phyloP scores from a whole-genome alignment of 192 early-diverging fungal species.

The Coemansia sp. region DNA sequence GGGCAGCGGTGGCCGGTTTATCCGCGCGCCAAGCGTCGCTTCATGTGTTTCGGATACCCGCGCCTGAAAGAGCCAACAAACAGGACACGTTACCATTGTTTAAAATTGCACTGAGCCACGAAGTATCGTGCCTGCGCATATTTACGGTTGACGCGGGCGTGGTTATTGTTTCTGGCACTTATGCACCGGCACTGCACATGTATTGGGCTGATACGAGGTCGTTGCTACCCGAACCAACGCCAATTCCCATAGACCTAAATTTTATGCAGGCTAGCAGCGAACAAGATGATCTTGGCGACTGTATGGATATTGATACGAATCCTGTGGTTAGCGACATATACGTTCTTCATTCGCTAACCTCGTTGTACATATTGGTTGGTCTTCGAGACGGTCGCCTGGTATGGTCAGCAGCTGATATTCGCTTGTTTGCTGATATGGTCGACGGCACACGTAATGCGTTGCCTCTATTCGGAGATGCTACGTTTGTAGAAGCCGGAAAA shows the following conservation, averaged over 20 bases:
- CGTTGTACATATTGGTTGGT: constrained; percentile 25
- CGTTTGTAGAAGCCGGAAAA: not conserved
- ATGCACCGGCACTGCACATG: constrained; percentile 13
- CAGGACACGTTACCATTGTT: not conserved
- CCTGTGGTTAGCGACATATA: constrained; percentile 27
- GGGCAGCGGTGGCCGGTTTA: constrained; percentile 10
- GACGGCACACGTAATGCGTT: not conserved
- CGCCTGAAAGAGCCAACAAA: too few relatives aligned
- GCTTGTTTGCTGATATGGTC: not conserved
- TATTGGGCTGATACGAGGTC: not conserved
- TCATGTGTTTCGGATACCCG: constrained; percentile 4
- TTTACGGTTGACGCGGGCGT: constrained; percentile 10
- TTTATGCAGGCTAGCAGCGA: not conserved
- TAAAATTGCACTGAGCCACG: constrained; percentile 4
- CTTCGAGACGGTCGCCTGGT: constrained; percentile 28
- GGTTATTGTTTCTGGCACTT: constrained; percentile 22
- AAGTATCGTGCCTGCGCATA: constrained; percentile 28
- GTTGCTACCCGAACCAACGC: not conserved
- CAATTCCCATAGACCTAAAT: not conserved
- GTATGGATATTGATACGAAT: constrained; percentile 6
- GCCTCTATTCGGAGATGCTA: not conserved
- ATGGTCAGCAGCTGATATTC: not conserved
- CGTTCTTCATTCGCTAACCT: constrained; percentile 5
- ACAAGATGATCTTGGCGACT: not conserved
- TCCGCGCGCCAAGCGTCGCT: not conserved